Evolutionary conservation across 495 filamentous ascomycete species (phyloP).

Genomic region (Hypoxylon subgilvum): DNA sequence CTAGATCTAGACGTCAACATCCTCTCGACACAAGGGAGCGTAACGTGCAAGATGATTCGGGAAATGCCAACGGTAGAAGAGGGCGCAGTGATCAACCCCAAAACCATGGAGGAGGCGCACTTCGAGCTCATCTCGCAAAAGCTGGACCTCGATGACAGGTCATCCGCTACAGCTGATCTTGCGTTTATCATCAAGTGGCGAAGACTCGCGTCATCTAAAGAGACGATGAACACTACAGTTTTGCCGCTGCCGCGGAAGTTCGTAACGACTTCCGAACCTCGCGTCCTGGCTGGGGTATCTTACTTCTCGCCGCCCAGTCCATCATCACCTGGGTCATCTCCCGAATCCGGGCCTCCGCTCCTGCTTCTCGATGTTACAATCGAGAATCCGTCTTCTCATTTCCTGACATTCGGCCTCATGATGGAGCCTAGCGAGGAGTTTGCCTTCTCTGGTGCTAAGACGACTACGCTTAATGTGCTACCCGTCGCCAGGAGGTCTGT

Average conservation of each 20-base stretch:
- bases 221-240: constrained; percentile 58
- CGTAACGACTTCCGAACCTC: constrained; percentile 81
- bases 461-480: constrained; percentile 73
- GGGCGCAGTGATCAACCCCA: constrained; percentile 58
- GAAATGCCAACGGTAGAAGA: constrained; percentile 34
- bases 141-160: constrained; percentile 76
- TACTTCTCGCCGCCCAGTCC: constrained; percentile 44
- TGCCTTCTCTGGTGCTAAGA: constrained; percentile 89
- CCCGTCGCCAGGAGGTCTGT: constrained; percentile 76
- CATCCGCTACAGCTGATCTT: constrained; percentile 72
- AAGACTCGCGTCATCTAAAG: constrained; percentile 49
- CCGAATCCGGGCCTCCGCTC: constrained; percentile 35
- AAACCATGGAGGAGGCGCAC: constrained; percentile 69
- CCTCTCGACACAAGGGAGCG: constrained; percentile 59
- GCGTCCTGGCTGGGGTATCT: constrained; percentile 74
- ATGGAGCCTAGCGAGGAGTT: constrained; percentile 95
- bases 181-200: constrained; percentile 79
- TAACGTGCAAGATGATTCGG: constrained; percentile 47
- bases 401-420: constrained; percentile 84
- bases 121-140: constrained; percentile 78
- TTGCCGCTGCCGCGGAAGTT: constrained; percentile 79
- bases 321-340: constrained; percentile 9
- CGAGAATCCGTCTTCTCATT: constrained; percentile 93
- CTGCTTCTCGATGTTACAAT: constrained; percentile 67
- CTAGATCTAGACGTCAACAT: constrained; percentile 65